Conservation (phyloP, 495 filamentous ascomycete species). For the Darksidea phi region DNA sequence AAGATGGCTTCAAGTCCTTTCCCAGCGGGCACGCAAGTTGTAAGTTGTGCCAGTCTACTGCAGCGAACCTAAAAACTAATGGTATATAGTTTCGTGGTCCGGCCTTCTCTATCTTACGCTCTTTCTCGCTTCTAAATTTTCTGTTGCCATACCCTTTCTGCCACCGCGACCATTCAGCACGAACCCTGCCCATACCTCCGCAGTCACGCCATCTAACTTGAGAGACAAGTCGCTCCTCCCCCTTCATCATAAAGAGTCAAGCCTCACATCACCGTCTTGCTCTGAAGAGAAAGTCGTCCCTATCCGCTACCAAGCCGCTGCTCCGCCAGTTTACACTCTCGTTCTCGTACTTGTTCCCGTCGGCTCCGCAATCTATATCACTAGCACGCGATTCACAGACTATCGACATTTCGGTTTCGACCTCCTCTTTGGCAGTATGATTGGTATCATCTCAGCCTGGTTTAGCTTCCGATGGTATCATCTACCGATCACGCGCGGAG, state of each 20-base stretch:
- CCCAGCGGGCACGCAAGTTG: constrained; percentile 69
- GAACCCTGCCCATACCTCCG: constrained; percentile 28
- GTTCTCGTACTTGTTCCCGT: constrained; percentile 57
- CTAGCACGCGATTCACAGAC: constrained; percentile 62
- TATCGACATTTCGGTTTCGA: constrained; percentile 66
- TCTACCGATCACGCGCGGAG: constrained; percentile 39
- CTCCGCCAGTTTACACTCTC: constrained; percentile 60
- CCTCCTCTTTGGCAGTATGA: constrained; percentile 57
- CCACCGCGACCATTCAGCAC: constrained; percentile 27
- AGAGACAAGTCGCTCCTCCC: constrained; percentile 19
- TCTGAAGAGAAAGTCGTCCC: constrained; percentile 14
- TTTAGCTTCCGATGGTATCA: constrained; percentile 63
- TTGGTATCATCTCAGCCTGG: constrained; percentile 58
- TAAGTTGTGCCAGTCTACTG: constrained; percentile 41
- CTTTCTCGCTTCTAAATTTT: constrained; percentile 64
- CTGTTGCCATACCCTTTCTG: constrained; percentile 56
- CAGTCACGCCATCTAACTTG: constrained; percentile 19
- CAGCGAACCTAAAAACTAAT: constrained; percentile 1
- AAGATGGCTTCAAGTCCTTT: constrained; percentile 66
- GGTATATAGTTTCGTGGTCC: constrained; percentile 55
- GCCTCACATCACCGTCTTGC: background rate
- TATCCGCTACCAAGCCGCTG: constrained; percentile 53
- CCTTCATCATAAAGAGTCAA: constrained; percentile 15
- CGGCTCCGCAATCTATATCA: constrained; percentile 60
- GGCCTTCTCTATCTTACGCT: constrained; percentile 64